Evolutionary conservation across 306 rosid genomes (phyloP).

Genomic region (cucumber (Cucumis sativus)): DNA sequence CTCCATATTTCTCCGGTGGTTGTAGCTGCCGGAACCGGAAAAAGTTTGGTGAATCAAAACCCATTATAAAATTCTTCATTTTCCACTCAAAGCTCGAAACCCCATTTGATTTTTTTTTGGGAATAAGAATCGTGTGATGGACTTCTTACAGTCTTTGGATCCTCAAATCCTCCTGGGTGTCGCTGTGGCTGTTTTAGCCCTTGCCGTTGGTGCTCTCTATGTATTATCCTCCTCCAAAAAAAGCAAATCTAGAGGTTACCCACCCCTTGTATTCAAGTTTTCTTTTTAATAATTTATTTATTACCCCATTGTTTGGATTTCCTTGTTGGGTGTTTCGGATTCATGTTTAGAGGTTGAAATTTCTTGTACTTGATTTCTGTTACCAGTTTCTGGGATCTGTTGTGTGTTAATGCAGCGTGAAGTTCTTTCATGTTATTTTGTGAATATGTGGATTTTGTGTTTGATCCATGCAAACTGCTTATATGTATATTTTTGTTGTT

Average conservation of each 20-base stretch:
- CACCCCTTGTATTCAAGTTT: not conserved
- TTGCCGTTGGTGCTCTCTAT: constrained; percentile 7
- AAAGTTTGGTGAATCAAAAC: not conserved
- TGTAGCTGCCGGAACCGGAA: not conserved
- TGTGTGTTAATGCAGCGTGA: not conserved
- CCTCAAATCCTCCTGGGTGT: constrained; percentile 8
- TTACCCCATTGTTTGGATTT: not conserved
- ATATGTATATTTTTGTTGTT: not conserved
- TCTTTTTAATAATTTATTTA: not conserved
- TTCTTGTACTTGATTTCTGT: not conserved
- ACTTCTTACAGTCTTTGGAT: constrained; percentile 7
- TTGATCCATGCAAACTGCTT: not conserved
- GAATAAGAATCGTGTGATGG: not conserved
- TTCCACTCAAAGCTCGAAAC: not conserved
- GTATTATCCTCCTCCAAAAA: not conserved
- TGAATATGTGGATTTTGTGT: not conserved
- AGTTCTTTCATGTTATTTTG: not conserved
- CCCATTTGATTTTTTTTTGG: not conserved
- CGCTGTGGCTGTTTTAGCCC: constrained; percentile 4
- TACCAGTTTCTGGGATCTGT: not conserved
- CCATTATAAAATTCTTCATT: not conserved
- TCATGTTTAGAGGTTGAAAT: not conserved
- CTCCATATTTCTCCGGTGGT: not conserved
- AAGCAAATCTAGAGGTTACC: not conserved
- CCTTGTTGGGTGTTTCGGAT: not conserved